A percentile compares a stretch with the other conserved stretches of the same genome.
Evolutionary conservation across 2,329 filamentous ascomycete genomes (phyloP).

Genomic region (Fusarium hostae): DNA sequence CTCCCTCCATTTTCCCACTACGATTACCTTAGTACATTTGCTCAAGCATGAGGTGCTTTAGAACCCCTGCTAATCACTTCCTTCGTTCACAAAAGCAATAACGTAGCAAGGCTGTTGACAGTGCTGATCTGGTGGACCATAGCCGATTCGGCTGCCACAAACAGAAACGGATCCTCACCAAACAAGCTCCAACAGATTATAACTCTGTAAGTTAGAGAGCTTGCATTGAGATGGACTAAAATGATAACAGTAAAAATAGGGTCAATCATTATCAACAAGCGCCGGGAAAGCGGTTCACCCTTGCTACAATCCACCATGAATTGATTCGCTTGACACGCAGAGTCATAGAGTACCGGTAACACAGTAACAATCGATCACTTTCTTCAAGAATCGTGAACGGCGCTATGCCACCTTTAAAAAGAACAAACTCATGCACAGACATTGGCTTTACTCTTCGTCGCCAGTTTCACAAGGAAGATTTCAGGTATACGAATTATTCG

Average conservation of each 20-base stretch:
- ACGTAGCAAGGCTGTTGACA: constrained; percentile 1
- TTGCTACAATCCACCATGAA: constrained; percentile 9
- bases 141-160: constrained; percentile 21
- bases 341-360: not conserved
- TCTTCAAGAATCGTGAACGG: constrained; percentile 10
- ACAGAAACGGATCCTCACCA: constrained; percentile 29
- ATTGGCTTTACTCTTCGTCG: constrained; percentile 79
- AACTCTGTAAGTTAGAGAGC: constrained; percentile 30
- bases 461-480: constrained; percentile 78
- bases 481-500: constrained; percentile 63
- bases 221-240: constrained; percentile 13
- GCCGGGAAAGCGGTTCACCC: constrained; percentile 1
- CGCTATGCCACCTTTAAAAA: constrained; percentile 55
- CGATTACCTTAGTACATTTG: not conserved
- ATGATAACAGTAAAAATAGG: constrained; percentile 21
- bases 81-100: constrained; percentile 5
- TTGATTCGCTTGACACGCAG: constrained; percentile 6
- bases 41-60: not conserved
- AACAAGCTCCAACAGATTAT: constrained; percentile 5
- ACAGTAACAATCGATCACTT: not conserved
- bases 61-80: constrained; percentile 5
- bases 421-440: constrained; percentile 66
- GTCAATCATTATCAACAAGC: constrained; percentile 18
- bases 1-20: too few relatives aligned
- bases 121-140: constrained; percentile 26